Evolutionary conservation across 129 eudicot genomes (phyloP).

Genomic region (Chrysanthemum makinoi): DNA sequence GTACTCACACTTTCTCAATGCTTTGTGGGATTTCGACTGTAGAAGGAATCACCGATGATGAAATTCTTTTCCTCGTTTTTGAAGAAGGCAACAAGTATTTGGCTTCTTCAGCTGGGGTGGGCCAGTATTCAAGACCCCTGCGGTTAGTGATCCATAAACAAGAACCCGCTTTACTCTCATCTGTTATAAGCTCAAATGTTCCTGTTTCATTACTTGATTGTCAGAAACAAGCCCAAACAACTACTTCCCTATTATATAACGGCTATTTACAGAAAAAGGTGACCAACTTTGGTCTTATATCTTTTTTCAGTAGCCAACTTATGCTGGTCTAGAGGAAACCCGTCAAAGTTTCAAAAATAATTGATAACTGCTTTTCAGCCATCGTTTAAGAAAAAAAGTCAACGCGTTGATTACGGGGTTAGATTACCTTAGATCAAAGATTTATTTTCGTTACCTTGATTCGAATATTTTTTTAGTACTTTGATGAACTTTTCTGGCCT

Average conservation of each 20-base stretch:
- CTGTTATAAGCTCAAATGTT: constrained; percentile 74
- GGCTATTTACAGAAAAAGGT: background rate
- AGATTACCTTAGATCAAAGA: background rate
- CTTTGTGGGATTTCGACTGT: constrained; percentile 62
- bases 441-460: no score
- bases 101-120: constrained; percentile 86
- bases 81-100: constrained; percentile 57
- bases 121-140: constrained; percentile 92
- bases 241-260: background rate
- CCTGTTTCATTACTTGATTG: constrained; percentile 43
- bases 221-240: constrained; percentile 17
- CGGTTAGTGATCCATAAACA: constrained; percentile 90
- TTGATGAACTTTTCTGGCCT: background rate
- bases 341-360: background rate
- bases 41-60: constrained; percentile 27
- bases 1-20: constrained; percentile 73
- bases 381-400: no score
- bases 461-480: background rate
- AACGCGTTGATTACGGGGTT: no score
- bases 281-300: constrained; percentile 8
- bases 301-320: no score
- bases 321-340: background rate
- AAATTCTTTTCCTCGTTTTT: constrained; percentile 36
- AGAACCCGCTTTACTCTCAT: constrained; percentile 85
- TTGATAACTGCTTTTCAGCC: no score